phyloP scores from a whole-genome alignment of 1,139 yeast species.

The Ogataea hybrid region DNA sequence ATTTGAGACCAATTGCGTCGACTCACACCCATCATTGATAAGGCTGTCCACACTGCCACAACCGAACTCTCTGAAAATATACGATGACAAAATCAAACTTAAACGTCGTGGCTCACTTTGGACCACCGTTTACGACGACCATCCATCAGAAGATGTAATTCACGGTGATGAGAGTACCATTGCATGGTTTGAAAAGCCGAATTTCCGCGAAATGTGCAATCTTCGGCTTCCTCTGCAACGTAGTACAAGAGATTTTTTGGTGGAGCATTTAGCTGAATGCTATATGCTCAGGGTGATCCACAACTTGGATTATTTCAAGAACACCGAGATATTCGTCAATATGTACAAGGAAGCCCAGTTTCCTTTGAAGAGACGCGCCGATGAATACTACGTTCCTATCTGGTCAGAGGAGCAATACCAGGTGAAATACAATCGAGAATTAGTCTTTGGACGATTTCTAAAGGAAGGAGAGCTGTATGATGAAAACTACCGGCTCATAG shows the following conservation, averaged over 20 bases:
- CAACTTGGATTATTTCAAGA: constrained; percentile 10
- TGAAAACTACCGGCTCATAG: too few relatives aligned
- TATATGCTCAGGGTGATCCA: constrained; percentile 23
- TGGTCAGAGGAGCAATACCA: too few relatives aligned
- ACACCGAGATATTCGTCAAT: constrained; percentile 14
- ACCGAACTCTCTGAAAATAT: constrained; percentile 11
- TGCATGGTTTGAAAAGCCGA: constrained; percentile 23
- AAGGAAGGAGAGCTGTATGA: too few relatives aligned
- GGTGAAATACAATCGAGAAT: too few relatives aligned
- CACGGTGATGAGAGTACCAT: constrained; percentile 2
- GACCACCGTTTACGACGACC: background rate
- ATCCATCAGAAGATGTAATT: background rate
- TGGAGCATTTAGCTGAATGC: constrained; percentile 21
- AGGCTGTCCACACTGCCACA: constrained; percentile 16
- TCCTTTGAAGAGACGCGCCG: too few relatives aligned
- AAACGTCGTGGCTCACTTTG: background rate
- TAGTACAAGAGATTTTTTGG: constrained; percentile 16
- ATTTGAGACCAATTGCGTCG: constrained; percentile 17
- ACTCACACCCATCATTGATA: background rate
- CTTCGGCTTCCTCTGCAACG: constrained; percentile 13
- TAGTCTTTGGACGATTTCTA: too few relatives aligned
- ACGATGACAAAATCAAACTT: background rate
- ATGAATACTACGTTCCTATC: too few relatives aligned
- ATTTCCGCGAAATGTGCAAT: constrained; percentile 17
- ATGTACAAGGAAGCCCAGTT: too few relatives aligned